A percentile compares a stretch with the other conserved stretches of the same genome.
Evolutionary conservation across 257 asterid species (phyloP).

Genomic region (Jasminum sambac): DNA sequence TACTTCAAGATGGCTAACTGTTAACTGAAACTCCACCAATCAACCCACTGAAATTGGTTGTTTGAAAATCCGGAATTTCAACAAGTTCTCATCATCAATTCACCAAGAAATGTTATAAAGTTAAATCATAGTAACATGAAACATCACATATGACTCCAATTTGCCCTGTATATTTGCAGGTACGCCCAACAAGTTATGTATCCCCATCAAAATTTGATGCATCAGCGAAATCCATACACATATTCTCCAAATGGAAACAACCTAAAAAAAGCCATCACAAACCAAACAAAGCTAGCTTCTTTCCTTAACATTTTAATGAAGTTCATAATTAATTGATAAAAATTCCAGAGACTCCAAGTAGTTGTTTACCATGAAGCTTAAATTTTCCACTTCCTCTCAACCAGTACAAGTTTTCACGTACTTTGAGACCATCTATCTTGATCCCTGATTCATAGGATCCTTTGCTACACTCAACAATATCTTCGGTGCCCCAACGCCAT

Average conservation of each 20-base stretch:
- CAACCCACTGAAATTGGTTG: conserved; percentile 15
- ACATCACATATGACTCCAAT: neutral
- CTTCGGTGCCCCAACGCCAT: conserved; percentile 72
- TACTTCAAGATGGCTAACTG: neutral
- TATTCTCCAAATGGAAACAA: neutral
- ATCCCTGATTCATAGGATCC: conserved; percentile 70
- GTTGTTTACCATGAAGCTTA: conserved; percentile 62
- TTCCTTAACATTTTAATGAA: neutral
- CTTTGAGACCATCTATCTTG: conserved; percentile 88
- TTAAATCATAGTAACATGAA: neutral
- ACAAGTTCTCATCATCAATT: neutral
- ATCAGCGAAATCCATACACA: neutral
- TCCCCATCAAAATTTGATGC: neutral
- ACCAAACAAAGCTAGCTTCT: neutral
- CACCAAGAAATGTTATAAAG: conserved; percentile 4
- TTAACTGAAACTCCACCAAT: neutral
- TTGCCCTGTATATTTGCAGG: neutral
- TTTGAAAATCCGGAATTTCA: neutral
- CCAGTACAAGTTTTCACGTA: conserved; percentile 84
- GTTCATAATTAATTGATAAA: neutral
- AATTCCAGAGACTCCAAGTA: neutral
- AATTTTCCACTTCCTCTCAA: conserved; percentile 91
- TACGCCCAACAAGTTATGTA: neutral
- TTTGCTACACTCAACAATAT: conserved; percentile 57
- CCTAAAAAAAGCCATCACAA: neutral